Conservation (phyloP, 192 early-diverging fungal species). For the Spinellus fusiger region DNA sequence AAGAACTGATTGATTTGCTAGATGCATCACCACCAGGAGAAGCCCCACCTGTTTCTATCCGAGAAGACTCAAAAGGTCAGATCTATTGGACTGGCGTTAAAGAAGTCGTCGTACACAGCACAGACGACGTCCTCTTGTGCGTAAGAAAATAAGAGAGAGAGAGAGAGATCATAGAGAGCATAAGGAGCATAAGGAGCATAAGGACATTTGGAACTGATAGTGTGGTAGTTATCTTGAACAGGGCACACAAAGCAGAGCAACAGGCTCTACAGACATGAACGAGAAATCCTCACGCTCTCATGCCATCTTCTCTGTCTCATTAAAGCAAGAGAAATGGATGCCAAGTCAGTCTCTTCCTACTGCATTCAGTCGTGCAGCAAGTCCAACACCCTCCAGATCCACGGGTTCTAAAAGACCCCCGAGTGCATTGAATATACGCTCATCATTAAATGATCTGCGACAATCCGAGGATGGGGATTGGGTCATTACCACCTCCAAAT, state of each 20-base stretch:
- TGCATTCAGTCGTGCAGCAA: conserved; percentile 4
- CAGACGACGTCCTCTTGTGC: conserved; percentile 51
- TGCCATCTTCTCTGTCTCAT: conserved; percentile 90
- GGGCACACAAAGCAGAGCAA: conserved; percentile 55
- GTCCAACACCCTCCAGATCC: conserved; percentile 7
- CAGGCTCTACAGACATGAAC: conserved; percentile 97
- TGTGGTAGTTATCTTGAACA: conserved; percentile 54
- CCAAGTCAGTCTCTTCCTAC: conserved; percentile 5
- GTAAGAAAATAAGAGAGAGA: background rate
- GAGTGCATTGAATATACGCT: conserved; percentile 23
- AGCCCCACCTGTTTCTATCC: conserved; percentile 59
- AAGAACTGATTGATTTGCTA: conserved; percentile 88
- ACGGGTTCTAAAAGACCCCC: background rate
- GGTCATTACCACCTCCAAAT: conserved; percentile 53
- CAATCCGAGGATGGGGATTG: conserved; percentile 26
- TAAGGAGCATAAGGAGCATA: background rate
- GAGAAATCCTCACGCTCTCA: conserved; percentile 89
- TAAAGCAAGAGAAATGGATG: conserved; percentile 66
- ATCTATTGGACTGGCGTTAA: conserved; percentile 79
- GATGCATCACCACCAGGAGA: conserved; percentile 51
- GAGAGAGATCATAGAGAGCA: background rate
- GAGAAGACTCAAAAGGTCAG: conserved; percentile 80
- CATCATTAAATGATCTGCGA: background rate
- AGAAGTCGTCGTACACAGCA: conserved; percentile 63
- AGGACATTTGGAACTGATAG: background rate